A percentile compares a stretch with the other conserved stretches of the same genome.
Evolutionary conservation across 352 stramenopile species (phyloP).

Genomic region (Pythium monospermum): DNA sequence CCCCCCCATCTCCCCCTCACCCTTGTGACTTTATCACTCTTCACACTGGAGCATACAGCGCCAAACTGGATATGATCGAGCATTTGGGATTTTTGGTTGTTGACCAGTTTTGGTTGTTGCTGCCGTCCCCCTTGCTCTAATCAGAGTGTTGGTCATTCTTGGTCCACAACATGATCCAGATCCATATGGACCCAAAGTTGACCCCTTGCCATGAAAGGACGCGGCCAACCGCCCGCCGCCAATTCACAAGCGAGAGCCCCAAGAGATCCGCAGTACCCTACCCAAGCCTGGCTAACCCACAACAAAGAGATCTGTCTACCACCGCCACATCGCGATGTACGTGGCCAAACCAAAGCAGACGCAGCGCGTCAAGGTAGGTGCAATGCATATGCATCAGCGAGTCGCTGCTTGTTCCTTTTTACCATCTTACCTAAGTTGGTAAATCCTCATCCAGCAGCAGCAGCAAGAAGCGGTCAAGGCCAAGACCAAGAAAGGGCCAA

Average conservation of each 20-base stretch:
- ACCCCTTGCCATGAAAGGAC: conserved; percentile 1
- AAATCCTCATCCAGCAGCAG: too few relatives aligned
- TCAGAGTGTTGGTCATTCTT: conserved; percentile 2
- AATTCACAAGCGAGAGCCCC: too few relatives aligned
- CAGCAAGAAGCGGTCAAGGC: conserved; percentile 58
- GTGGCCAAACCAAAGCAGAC: conserved; percentile 78
- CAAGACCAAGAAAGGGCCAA: conserved; percentile 77
- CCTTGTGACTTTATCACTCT: too few relatives aligned
- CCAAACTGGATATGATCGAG: background rate
- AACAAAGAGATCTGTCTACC: too few relatives aligned
- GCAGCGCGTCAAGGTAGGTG: conserved; percentile 46
- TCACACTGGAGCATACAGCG: background rate
- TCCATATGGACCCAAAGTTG: conserved; percentile 21
- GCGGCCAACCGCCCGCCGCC: background rate
- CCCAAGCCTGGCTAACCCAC: too few relatives aligned
- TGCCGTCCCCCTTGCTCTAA: too few relatives aligned
- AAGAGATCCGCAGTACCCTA: too few relatives aligned
- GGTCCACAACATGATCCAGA: conserved; percentile 1
- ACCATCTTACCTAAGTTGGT: too few relatives aligned
- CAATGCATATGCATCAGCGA: background rate
- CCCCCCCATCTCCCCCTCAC: too few relatives aligned
- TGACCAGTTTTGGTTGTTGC: too few relatives aligned
- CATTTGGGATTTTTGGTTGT: too few relatives aligned
- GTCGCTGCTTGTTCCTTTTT: too few relatives aligned
- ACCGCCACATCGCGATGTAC: conserved; percentile 36